Evolutionary conservation across 2,329 filamentous ascomycete species (phyloP).

Genomic region (Epichloe elymi): DNA sequence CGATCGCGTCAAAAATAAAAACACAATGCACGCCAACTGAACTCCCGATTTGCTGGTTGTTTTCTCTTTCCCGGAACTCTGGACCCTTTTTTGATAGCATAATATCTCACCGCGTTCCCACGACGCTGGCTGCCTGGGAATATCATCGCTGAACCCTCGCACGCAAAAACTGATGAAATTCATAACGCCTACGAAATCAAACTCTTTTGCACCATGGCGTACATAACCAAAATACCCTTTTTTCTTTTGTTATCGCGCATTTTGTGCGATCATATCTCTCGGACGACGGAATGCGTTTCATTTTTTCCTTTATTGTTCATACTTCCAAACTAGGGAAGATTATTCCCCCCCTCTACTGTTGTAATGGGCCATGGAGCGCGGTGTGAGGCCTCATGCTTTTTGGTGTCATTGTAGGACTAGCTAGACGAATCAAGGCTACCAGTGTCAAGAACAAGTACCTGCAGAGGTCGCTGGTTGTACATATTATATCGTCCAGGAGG

Average conservation of each 20-base stretch:
- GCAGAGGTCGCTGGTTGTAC: constrained; percentile 9
- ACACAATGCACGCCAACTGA: not conserved
- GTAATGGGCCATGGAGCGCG: constrained; percentile 8
- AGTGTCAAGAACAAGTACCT: constrained; percentile 2
- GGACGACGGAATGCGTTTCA: constrained; percentile 11
- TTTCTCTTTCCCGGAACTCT: not conserved
- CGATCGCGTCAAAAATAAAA: constrained; percentile 10
- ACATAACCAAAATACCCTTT: constrained; percentile 6
- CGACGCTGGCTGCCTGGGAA: not conserved
- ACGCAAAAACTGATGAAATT: not conserved
- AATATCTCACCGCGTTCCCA: constrained; percentile 9
- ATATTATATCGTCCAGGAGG: constrained; percentile 8
- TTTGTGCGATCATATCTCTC: constrained; percentile 13
- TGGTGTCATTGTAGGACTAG: constrained; percentile 10
- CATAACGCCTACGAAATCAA: not conserved
- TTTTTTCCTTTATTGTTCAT: constrained; percentile 10
- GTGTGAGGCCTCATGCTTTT: constrained; percentile 6
- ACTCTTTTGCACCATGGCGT: not conserved
- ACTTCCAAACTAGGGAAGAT: constrained; percentile 6
- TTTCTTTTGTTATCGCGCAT: not conserved
- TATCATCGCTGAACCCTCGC: not conserved
- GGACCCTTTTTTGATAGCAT: not conserved
- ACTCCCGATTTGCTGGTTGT: not conserved
- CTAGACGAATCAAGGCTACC: constrained; percentile 3
- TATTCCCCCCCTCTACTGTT: constrained; percentile 5